A percentile compares a stretch with the other conserved stretches of the same genome.
phyloP scores from a whole-genome alignment of 1,139 yeast species.

The Candida glucosophila region DNA sequence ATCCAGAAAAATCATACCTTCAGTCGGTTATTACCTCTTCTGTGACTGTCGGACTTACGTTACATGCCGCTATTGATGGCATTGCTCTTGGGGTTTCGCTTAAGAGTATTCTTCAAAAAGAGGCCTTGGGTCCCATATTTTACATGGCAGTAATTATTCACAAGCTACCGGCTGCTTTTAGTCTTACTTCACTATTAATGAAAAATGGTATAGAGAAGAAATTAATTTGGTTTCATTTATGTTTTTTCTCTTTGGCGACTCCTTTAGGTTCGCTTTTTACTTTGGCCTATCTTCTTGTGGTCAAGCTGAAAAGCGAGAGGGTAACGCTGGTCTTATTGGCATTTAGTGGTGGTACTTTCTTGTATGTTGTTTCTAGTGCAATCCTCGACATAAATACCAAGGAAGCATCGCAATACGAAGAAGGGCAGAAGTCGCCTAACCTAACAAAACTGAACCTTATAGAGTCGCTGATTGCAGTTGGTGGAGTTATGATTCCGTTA shows the following conservation, averaged over 20 bases:
- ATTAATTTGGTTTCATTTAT: constrained; percentile 32
- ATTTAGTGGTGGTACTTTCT: constrained; percentile 66
- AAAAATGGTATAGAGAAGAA: constrained; percentile 20
- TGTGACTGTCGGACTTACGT: constrained; percentile 51
- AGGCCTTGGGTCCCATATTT: constrained; percentile 41
- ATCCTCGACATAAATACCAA: no score
- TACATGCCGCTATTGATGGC: constrained; percentile 70
- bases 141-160: constrained; percentile 58
- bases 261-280: constrained; percentile 46
- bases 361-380: constrained; percentile 63
- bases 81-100: constrained; percentile 63
- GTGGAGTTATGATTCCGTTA: constrained; percentile 11
- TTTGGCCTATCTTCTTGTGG: constrained; percentile 25
- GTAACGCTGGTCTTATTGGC: constrained; percentile 45
- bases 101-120: constrained; percentile 24
- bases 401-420: no score
- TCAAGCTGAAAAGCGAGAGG: constrained; percentile 23
- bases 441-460: no score
- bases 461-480: constrained; percentile 7
- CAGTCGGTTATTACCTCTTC: constrained; percentile 28
- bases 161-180: constrained; percentile 71
- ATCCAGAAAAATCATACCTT: constrained; percentile 41
- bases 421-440: no score
- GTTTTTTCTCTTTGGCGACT: constrained; percentile 42
- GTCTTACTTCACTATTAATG: constrained; percentile 52